Percentiles rank a stretch among this genome's conserved stretches.
Evolutionary conservation across 768 basidiomycete genomes (phyloP).

Genomic region (Amanita muscaria): DNA sequence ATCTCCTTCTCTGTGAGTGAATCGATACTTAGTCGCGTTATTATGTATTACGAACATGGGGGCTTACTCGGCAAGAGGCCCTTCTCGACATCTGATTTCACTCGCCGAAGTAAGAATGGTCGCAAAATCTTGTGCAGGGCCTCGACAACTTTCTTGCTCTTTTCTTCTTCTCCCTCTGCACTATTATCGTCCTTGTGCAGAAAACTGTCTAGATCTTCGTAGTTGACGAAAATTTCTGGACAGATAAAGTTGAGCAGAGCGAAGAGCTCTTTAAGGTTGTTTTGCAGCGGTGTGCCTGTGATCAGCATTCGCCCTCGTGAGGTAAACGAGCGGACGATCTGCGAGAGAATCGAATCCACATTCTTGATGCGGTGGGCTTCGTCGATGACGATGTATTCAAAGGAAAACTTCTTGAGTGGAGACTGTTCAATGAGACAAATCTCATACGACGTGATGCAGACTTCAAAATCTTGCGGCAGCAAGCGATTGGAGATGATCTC

Average conservation of each 20-base stretch:
- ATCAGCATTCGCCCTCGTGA: slow-evolving; percentile 88
- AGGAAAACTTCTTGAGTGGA: slow-evolving; percentile 89
- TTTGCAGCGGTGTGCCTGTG: slow-evolving; percentile 95
- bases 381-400: slow-evolving; percentile 97
- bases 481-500: slow-evolving; percentile 72
- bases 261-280: slow-evolving; percentile 94
- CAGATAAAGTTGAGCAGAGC: slow-evolving; percentile 92
- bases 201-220: slow-evolving; percentile 88
- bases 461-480: slow-evolving; percentile 83
- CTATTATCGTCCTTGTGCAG: slow-evolving; percentile 77
- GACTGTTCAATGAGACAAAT: slow-evolving; percentile 93
- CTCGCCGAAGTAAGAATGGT: slow-evolving; percentile 88
- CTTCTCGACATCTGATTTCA: slow-evolving; percentile 97
- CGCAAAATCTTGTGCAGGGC: slow-evolving; percentile 94
- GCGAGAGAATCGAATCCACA: slow-evolving; percentile 89
- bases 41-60: neutral
- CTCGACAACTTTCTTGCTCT: slow-evolving; percentile 89
- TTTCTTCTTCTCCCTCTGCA: slow-evolving; percentile 65
- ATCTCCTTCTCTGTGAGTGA: slow-evolving; percentile 79
- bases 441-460: slow-evolving; percentile 95
- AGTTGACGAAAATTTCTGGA: slow-evolving; percentile 90
- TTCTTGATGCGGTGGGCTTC: slow-evolving; percentile 99
- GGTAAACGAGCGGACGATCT: slow-evolving; percentile 88
- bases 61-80: slow-evolving; percentile 75
- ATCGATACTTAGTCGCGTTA: neutral